phyloP scores from a whole-genome alignment of 768 basidiomycete genomes.

The Psilocybe cyanescens region DNA sequence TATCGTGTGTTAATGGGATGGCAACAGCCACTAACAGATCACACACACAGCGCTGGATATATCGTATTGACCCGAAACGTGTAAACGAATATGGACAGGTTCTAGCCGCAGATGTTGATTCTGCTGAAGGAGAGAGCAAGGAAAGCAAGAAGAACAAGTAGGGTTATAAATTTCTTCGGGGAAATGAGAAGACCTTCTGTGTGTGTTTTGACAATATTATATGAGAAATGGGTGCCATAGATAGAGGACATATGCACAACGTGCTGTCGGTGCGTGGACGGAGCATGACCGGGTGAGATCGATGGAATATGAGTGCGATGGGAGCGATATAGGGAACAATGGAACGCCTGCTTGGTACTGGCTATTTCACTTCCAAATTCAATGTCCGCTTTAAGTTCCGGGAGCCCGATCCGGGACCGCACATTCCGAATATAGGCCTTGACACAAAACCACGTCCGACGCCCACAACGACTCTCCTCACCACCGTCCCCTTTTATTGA shows the following conservation, averaged over 20 bases:
- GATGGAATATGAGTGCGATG: constrained; percentile 17
- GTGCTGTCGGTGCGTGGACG: constrained; percentile 17
- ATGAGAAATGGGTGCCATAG: constrained; percentile 19
- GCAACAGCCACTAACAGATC: constrained; percentile 19
- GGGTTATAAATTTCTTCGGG: constrained; percentile 22
- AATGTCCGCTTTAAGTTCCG: constrained; percentile 35
- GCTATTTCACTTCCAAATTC: constrained; percentile 18
- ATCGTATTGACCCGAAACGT: constrained; percentile 92
- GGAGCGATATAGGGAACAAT: constrained; percentile 19
- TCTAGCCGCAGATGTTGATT: constrained; percentile 52
- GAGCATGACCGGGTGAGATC: constrained; percentile 6
- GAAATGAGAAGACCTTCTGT: constrained; percentile 23
- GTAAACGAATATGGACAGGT: constrained; percentile 97
- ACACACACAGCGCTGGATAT: constrained; percentile 85
- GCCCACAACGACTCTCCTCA: constrained; percentile 19
- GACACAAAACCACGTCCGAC: constrained; percentile 26
- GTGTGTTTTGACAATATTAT: constrained; percentile 14
- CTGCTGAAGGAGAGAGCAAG: constrained; percentile 52
- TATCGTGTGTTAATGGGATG: constrained; percentile 10
- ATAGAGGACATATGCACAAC: constrained; percentile 13
- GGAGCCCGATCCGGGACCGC: constrained; percentile 44
- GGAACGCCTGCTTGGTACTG: background rate
- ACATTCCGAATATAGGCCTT: constrained; percentile 28
- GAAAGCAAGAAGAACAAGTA: constrained; percentile 63
- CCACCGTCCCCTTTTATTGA: constrained; percentile 8